Evolutionary conservation across 2,329 filamentous ascomycete species (phyloP), one percentile per base, ranked within the genome.

Genomic region (Aureobasidium melanogenum): DNA sequence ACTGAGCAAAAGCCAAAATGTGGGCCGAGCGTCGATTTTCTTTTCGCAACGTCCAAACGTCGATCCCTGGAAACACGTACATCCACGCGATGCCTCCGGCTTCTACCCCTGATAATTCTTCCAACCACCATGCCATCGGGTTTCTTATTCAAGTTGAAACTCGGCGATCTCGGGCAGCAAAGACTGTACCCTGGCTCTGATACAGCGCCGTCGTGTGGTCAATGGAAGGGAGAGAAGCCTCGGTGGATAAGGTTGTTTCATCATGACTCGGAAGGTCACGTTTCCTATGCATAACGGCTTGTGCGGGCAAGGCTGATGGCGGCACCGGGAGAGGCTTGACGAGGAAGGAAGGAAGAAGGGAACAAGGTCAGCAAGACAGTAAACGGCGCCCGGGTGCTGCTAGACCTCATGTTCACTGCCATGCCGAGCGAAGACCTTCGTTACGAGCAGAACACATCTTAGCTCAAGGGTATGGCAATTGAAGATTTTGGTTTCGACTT

Each of bases 41-140:
- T 57, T 56, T 57, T 57, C 54, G 54, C 54, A 57, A 57, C 54
- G 38, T 47, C 41, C 54, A 57, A 57, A 47, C 56, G 56, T 39
- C 56, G 56, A 59, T 59, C 56, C 17, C 44, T 48, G 10, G 22
- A 30, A 59, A 59, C 39, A 58, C 41, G 43, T 22, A 38, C 52
- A 24, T 44, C 50, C 50, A 39, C 50, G 34, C 50, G 36, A 34
- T 30, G 34, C 24, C 15, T 54, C 50, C 22, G 50, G 28, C 38
- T 17, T 32, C 24, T 30, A 19, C 51, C 24, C 43, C 14, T 19
- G 19, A 9, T 32, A 9, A 6, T 32, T 32, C 30, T 54, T 54
- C 51, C 51, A 54, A 54, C 24, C 38, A 43, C 52, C 38, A 44
- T 19, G 26, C 28, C 52, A 22, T 34, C 28, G 38, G 52, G 52